Percentiles rank a stretch among this genome's conserved stretches.
Evolutionary conservation across 495 filamentous ascomycete genomes (phyloP).

Genomic region (Annulohypoxylon maeteangense): DNA sequence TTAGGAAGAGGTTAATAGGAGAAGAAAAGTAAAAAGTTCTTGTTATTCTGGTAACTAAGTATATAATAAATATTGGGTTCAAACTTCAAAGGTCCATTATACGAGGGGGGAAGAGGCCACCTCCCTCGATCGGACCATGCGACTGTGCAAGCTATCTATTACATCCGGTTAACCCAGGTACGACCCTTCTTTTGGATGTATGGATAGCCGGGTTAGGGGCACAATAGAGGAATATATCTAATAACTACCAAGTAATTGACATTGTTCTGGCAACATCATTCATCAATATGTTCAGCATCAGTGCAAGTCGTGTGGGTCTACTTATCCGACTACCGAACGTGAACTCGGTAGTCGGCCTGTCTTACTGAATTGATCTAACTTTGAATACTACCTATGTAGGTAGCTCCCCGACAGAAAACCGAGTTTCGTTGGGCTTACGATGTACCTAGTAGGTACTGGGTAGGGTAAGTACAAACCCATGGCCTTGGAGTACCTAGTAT

Average conservation of each 20-base stretch:
- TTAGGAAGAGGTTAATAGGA: not conserved
- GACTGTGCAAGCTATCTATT: not conserved
- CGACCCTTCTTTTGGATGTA: not conserved
- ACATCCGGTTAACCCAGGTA: not conserved
- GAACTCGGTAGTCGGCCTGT: slow-evolving; percentile 8
- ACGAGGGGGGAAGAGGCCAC: not conserved
- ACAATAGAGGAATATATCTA: not conserved
- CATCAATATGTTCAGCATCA: not conserved
- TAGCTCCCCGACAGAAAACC: slow-evolving; percentile 18
- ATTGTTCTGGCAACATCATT: not conserved
- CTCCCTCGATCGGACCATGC: slow-evolving; percentile 1
- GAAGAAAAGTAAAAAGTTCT: not conserved
- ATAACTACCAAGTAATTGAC: not conserved
- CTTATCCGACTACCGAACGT: slow-evolving; percentile 16
- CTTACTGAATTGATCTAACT: not conserved
- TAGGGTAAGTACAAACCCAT: too few species aligned
- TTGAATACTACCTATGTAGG: too few species aligned
- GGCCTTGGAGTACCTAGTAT: too few species aligned
- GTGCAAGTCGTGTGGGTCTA: not conserved
- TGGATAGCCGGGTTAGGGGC: not conserved
- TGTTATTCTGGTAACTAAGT: not conserved
- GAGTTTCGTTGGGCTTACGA: slow-evolving; percentile 1
- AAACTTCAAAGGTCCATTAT: not conserved
- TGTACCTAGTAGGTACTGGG: too few species aligned
- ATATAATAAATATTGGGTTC: not conserved